Evolutionary conservation across 306 rosid genomes (phyloP).

Genomic region (Prosopis cineraria): DNA sequence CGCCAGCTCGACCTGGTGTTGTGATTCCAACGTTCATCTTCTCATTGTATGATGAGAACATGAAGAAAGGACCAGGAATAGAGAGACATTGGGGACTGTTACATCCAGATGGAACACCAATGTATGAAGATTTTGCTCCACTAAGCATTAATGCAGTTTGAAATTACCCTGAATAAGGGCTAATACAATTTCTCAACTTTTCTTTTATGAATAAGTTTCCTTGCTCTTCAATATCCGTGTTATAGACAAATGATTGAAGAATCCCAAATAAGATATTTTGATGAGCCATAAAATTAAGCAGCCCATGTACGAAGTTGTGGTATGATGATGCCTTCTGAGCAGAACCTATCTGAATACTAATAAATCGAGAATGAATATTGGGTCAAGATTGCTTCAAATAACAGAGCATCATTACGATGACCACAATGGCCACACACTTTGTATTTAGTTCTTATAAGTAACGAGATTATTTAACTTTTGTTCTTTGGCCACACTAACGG

Average conservation of each 20-base stretch:
- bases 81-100: slow-evolving; percentile 86
- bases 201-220: background rate
- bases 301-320: too few relatives aligned
- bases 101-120: slow-evolving; percentile 51
- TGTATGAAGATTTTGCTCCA: slow-evolving; percentile 50
- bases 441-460: too few relatives aligned
- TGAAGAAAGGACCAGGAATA: slow-evolving; percentile 60
- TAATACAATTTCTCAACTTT: background rate
- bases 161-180: background rate
- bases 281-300: too few relatives aligned
- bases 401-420: too few relatives aligned
- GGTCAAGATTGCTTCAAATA: too few relatives aligned
- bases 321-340: too few relatives aligned
- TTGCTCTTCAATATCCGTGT: background rate
- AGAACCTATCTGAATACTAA: too few relatives aligned
- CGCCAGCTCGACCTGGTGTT: slow-evolving; percentile 66
- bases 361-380: too few relatives aligned
- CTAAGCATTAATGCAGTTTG: slow-evolving; percentile 5
- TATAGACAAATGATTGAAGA: background rate
- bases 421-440: too few relatives aligned
- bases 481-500: too few relatives aligned
- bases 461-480: too few relatives aligned
- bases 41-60: slow-evolving; percentile 70
- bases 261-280: too few relatives aligned
- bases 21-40: slow-evolving; percentile 71